Percentiles rank a stretch among this genome's conserved stretches.
Conservation (phyloP, 164 flowering plant species). For the Nymphaea colorata region DNA sequence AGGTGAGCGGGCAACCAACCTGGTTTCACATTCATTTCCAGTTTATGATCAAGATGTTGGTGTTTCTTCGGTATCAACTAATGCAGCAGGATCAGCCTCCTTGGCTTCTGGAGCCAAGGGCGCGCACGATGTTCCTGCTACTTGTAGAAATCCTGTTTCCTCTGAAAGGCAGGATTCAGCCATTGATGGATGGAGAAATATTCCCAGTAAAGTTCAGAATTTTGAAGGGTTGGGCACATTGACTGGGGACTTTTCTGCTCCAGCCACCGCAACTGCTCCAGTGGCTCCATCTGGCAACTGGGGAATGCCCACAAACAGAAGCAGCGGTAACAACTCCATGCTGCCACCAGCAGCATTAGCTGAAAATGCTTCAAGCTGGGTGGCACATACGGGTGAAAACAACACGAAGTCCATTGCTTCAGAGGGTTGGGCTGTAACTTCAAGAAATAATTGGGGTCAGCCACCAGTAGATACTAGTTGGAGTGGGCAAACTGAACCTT, state of each 20-base stretch:
- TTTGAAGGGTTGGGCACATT: too few relatives aligned
- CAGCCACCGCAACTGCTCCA: background rate
- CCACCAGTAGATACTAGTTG: background rate
- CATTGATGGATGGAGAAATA: background rate
- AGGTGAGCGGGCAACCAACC: too few relatives aligned
- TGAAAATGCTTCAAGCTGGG: background rate
- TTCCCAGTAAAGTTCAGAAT: background rate
- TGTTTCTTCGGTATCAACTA: background rate
- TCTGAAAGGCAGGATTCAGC: background rate
- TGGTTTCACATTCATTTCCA: background rate
- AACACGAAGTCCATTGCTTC: background rate
- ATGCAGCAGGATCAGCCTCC: background rate
- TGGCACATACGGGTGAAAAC: background rate
- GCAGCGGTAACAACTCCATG: background rate
- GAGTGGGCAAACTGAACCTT: background rate
- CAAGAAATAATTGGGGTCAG: background rate
- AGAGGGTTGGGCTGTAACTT: background rate
- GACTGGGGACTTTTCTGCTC: background rate
- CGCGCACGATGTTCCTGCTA: background rate
- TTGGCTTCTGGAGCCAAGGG: background rate
- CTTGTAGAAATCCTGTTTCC: background rate
- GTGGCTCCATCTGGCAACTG: background rate
- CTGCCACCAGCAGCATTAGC: background rate
- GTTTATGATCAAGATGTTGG: background rate
- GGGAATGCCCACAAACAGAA: background rate